These are phyloP conservation scores for Corymbia calophylla DNA, from an alignment of 441 rosid species.

Conservation along the genomic window DNA sequence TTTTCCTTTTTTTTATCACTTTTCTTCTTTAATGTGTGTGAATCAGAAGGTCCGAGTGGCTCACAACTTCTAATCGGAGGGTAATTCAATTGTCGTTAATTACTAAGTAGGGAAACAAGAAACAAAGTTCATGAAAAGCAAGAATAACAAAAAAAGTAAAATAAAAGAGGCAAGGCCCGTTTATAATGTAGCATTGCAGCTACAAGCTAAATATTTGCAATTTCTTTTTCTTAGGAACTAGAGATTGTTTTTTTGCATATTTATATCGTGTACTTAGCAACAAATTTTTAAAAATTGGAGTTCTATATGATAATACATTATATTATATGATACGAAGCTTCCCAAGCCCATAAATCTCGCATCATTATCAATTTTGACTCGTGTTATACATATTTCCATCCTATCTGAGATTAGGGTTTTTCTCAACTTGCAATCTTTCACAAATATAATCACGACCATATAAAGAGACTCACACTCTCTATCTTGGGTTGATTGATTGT, in stretches of 20 bases:
- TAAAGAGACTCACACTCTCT: background rate
- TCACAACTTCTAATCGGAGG: background rate
- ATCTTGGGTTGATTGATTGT: background rate
- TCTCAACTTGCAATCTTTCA: background rate
- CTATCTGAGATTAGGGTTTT: background rate
- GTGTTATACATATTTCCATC: background rate
- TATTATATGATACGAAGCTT: background rate
- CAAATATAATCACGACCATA: background rate
- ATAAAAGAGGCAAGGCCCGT: background rate
- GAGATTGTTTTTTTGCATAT: background rate
- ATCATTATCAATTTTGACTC: background rate
- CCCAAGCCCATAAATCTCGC: background rate
- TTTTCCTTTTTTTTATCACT: background rate
- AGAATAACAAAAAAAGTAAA: background rate
- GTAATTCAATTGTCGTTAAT: background rate
- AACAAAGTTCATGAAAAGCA: background rate
- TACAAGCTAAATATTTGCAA: background rate
- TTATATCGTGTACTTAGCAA: background rate
- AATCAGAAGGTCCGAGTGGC: background rate
- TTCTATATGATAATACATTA: background rate
- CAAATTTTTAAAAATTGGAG: background rate
- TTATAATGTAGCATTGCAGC: background rate
- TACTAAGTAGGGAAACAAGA: background rate
- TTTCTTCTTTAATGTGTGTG: background rate
- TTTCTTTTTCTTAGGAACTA: background rate